phyloP scores from a whole-genome alignment of 352 stramenopile genomes.

The Pythium monospermum region DNA sequence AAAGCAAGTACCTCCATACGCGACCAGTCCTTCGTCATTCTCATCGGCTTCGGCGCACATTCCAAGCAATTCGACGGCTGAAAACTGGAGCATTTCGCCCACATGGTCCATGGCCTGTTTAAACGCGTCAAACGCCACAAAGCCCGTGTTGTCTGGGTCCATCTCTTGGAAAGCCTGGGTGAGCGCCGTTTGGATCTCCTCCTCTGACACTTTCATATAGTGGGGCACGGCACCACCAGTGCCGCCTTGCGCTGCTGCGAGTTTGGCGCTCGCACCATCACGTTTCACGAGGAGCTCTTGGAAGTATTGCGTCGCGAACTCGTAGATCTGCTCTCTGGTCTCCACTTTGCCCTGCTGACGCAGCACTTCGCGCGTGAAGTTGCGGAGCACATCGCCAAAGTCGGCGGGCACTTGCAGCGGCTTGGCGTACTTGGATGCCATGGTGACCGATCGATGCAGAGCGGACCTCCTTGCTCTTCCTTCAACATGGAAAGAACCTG shows the following conservation, averaged over 20 bases:
- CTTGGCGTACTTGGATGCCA: conserved; percentile 86
- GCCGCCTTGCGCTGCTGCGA: neutral
- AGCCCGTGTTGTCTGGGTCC: conserved; percentile 32
- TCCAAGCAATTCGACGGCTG: conserved; percentile 41
- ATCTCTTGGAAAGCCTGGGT: conserved; percentile 37
- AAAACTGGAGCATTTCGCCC: conserved; percentile 52
- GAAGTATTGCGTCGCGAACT: conserved; percentile 72
- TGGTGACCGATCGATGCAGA: too few relatives aligned
- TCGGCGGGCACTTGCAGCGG: conserved; percentile 61
- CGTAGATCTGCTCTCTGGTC: conserved; percentile 72
- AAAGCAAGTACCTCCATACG: conserved; percentile 32
- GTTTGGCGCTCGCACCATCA: conserved; percentile 21
- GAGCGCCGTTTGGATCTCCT: conserved; percentile 49
- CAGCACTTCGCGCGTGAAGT: conserved; percentile 77
- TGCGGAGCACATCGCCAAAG: conserved; percentile 70
- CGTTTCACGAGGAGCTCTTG: conserved; percentile 45
- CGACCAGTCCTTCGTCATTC: conserved; percentile 47
- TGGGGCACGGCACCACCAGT: conserved; percentile 5
- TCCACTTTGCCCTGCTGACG: conserved; percentile 79
- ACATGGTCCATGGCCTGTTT: conserved; percentile 38
- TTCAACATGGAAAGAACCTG: too few relatives aligned
- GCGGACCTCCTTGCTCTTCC: too few relatives aligned
- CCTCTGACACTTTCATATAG: conserved; percentile 63
- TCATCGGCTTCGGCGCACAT: conserved; percentile 65
- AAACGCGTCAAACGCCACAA: conserved; percentile 40